Evolutionary conservation across 768 basidiomycete genomes (phyloP).

Genomic region (Grammothele lineata): DNA sequence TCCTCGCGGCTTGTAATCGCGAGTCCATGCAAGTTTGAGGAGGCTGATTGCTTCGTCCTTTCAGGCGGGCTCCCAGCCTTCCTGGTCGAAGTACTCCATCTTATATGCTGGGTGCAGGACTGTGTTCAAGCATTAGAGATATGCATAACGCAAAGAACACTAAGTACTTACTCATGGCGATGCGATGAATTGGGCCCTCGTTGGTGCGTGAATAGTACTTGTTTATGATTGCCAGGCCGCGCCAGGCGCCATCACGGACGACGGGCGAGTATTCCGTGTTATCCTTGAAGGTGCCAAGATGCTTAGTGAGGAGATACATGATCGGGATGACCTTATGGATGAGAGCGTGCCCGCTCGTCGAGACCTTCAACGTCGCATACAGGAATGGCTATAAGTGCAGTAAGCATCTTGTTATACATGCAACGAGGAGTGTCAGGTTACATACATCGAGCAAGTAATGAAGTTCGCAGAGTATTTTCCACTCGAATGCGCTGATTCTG

Average conservation of each 20-base stretch:
- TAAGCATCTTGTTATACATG: background rate
- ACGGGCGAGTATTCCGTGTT: background rate
- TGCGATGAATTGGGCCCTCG: background rate
- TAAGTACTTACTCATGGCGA: conserved; percentile 2
- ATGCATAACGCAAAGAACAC: too few species aligned
- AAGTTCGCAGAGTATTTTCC: conserved; percentile 19
- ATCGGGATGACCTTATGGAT: conserved; percentile 22
- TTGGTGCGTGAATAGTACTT: background rate
- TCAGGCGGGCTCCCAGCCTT: too few species aligned
- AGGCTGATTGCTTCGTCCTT: too few species aligned
- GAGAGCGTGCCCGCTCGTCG: conserved; percentile 7
- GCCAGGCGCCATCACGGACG: conserved; percentile 10
- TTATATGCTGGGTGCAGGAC: background rate
- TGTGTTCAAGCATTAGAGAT: too few species aligned
- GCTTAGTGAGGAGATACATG: conserved; percentile 16
- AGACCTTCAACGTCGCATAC: background rate
- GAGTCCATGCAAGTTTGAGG: too few species aligned
- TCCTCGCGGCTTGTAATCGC: too few species aligned
- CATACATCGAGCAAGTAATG: conserved; percentile 17
- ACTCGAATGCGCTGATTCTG: conserved; percentile 16
- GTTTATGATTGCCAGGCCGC: background rate
- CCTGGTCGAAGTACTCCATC: too few species aligned
- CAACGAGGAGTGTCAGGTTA: background rate
- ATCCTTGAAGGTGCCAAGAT: conserved; percentile 8
- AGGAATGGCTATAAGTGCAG: background rate